phyloP scores from a whole-genome alignment of 2,329 filamentous ascomycete species.

The Fusarium armeniacum region DNA sequence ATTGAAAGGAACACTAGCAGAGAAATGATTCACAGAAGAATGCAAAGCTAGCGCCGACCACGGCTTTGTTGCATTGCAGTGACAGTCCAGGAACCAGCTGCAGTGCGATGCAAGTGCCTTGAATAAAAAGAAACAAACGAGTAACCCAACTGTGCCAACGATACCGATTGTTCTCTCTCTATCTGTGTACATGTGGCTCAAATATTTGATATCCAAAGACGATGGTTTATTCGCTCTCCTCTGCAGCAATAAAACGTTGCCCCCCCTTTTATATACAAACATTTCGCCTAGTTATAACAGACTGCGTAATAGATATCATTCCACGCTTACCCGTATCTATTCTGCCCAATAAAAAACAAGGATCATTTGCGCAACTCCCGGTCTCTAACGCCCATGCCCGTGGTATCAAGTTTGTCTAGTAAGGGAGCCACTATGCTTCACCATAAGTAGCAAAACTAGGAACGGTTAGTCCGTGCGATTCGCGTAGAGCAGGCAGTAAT shows the following conservation, averaged over 20 bases:
- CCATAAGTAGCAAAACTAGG: slow-evolving; percentile 58
- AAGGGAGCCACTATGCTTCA: slow-evolving; percentile 54
- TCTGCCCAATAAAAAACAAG: neutral
- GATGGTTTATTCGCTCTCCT: neutral
- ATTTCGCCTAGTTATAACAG: slow-evolving; percentile 2
- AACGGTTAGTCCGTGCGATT: slow-evolving; percentile 16
- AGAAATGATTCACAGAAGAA: neutral
- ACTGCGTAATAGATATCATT: slow-evolving; percentile 6
- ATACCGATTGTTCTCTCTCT: slow-evolving; percentile 6
- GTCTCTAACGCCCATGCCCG: slow-evolving; percentile 40
- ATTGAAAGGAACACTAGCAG: slow-evolving; percentile 1
- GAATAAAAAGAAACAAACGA: neutral
- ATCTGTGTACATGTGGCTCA: neutral
- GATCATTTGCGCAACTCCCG: slow-evolving; percentile 24
- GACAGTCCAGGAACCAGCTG: neutral
- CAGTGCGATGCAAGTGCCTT: neutral
- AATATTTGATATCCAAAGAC: neutral
- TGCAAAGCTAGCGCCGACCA: neutral
- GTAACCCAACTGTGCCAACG: neutral
- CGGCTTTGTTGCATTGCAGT: neutral
- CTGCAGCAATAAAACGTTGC: neutral
- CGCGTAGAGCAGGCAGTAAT: too few relatives aligned
- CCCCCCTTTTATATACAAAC: slow-evolving; percentile 11
- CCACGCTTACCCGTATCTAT: slow-evolving; percentile 22
- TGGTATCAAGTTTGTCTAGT: slow-evolving; percentile 40